phyloP scores from a whole-genome alignment of 148 eudicot genomes.

The Amaranthus palmeri region DNA sequence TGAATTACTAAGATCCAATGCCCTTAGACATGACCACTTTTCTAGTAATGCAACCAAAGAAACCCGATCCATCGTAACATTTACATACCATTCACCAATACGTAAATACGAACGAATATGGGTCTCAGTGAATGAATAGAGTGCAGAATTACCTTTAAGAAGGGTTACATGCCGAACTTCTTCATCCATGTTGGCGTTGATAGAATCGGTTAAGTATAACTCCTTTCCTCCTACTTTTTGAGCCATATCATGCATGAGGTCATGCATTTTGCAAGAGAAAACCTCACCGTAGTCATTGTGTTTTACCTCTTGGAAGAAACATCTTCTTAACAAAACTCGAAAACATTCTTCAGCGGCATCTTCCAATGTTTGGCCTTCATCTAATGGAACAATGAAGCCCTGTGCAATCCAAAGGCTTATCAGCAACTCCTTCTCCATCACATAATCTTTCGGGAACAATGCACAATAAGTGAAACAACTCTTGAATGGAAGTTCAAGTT shows the following conservation, averaged over 20 bases:
- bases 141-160: not conserved
- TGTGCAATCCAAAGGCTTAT: slow-evolving; percentile 9
- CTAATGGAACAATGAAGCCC: not conserved
- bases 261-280: slow-evolving; percentile 22
- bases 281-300: not conserved
- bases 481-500: not conserved
- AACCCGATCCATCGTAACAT: not conserved
- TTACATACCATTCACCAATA: no score
- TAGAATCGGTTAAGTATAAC: not conserved
- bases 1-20: not conserved
- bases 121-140: not conserved
- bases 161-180: not conserved
- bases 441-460: slow-evolving; percentile 15
- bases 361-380: slow-evolving; percentile 2
- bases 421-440: not conserved
- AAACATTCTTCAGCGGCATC: slow-evolving; percentile 1
- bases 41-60: not conserved
- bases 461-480: not conserved
- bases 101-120: not conserved
- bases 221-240: not conserved
- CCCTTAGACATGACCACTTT: not conserved
- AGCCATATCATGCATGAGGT: slow-evolving; percentile 20
- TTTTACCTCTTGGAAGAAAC: slow-evolving; percentile 20
- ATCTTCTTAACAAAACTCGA: not conserved
- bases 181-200: not conserved